Percentiles rank a stretch among this genome's conserved stretches.
Evolutionary conservation across 2,329 filamentous ascomycete genomes (phyloP).

Genomic region (Hymenoscyphus occultus): DNA sequence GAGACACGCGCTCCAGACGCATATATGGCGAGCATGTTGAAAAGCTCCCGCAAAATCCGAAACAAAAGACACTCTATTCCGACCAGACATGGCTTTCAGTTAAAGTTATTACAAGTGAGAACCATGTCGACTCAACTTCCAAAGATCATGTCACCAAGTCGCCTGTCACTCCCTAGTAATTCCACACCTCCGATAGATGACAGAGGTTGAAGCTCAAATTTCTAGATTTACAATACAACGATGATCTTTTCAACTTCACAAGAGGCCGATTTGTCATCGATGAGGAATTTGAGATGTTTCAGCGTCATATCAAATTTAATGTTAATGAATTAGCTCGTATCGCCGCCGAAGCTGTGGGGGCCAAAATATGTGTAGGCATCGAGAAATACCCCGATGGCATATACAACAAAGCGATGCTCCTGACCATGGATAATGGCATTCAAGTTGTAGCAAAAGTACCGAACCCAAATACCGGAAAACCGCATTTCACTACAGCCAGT

Average conservation of each 20-base stretch:
- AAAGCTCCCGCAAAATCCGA: not conserved
- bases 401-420: constrained; percentile 39
- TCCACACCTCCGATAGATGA: not conserved
- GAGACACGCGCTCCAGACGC: not conserved
- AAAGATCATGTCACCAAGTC: not conserved
- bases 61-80: not conserved
- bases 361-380: constrained; percentile 36
- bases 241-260: constrained; percentile 14
- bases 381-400: constrained; percentile 38
- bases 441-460: constrained; percentile 27
- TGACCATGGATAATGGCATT: constrained; percentile 28
- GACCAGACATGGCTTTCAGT: not conserved
- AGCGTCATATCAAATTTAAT: constrained; percentile 38
- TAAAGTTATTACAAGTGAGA: not conserved
- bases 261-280: constrained; percentile 13
- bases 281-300: constrained; percentile 27
- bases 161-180: not conserved
- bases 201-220: not conserved
- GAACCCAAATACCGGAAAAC: constrained; percentile 22
- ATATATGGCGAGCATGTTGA: not conserved
- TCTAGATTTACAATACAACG: constrained; percentile 10
- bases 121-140: not conserved
- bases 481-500: constrained; percentile 21
- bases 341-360: constrained; percentile 34
- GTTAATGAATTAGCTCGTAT: constrained; percentile 35